A percentile compares a stretch with the other conserved stretches of the same genome.
Conservation (phyloP, 2,329 filamentous ascomycete genomes). For the Fusarium incarnatum region DNA sequence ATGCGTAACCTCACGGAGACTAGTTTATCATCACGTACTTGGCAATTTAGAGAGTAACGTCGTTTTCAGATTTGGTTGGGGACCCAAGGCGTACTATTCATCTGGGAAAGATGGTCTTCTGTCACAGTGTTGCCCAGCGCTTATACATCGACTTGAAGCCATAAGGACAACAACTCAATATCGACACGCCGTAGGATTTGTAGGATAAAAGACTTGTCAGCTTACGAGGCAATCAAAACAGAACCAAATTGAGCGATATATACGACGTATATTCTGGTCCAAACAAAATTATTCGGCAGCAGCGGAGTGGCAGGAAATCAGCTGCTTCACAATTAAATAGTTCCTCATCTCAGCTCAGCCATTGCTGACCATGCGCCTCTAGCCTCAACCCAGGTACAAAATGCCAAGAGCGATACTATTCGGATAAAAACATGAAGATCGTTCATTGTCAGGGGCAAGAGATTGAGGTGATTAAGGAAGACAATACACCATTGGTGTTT, state of each 20-base stretch:
- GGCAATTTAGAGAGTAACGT: not conserved
- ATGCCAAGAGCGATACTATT: not conserved
- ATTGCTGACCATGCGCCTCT: conserved; percentile 3
- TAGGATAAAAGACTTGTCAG: not conserved
- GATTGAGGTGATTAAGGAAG: not conserved
- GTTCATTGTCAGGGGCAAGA: not conserved
- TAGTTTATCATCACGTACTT: not conserved
- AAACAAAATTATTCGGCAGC: not conserved
- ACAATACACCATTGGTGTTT: conserved; percentile 4
- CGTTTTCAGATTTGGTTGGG: not conserved
- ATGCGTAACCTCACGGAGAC: not conserved
- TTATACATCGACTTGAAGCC: not conserved
- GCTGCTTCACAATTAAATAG: not conserved
- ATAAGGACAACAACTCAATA: not conserved
- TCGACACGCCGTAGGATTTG: not conserved
- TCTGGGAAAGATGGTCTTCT: not conserved
- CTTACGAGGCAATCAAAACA: not conserved
- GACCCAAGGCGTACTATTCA: not conserved
- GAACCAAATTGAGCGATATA: not conserved
- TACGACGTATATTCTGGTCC: not conserved
- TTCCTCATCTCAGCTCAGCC: not conserved
- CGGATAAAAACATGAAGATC: not conserved
- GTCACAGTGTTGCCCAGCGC: too few relatives aligned
- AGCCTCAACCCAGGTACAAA: not conserved
- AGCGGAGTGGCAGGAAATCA: not conserved